phyloP scores from a whole-genome alignment of 2,329 filamentous ascomycete species.

The Epichloe hybrida region DNA sequence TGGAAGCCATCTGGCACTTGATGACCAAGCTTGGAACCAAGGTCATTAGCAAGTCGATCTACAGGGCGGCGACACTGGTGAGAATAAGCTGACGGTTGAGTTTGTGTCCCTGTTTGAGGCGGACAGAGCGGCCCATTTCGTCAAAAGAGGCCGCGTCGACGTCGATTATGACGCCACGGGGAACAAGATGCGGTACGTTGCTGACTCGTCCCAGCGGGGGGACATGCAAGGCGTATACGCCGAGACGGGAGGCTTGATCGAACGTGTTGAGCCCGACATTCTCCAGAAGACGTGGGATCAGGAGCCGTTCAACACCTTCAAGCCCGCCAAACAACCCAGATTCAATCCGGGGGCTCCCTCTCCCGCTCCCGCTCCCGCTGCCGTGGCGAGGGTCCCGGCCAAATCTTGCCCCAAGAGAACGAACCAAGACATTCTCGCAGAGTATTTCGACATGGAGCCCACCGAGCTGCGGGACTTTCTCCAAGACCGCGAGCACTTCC shows the following conservation, averaged over 20 bases:
- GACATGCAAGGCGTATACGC: neutral
- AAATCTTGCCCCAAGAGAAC: neutral
- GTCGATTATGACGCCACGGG: neutral
- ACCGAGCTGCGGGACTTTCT: constrained; percentile 6
- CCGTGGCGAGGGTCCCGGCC: neutral
- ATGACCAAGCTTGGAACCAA: constrained; percentile 6
- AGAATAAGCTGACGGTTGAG: constrained; percentile 9
- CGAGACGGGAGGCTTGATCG: neutral
- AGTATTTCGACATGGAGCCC: constrained; percentile 5
- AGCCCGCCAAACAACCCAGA: neutral
- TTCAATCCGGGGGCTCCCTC: no score
- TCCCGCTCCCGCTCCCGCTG: neutral
- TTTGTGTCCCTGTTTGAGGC: constrained; percentile 9
- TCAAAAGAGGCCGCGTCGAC: neutral
- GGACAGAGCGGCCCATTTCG: neutral
- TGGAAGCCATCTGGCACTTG: constrained; percentile 10
- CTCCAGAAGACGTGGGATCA: neutral
- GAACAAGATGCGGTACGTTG: neutral
- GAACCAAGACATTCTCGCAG: constrained; percentile 1
- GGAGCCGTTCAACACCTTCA: neutral
- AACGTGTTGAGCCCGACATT: neutral
- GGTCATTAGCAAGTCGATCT: constrained; percentile 5
- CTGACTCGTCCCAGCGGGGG: neutral
- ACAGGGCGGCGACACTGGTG: neutral
- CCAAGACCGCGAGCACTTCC: constrained; percentile 1